Conservation (phyloP, 345 rosid species). For the Corymbia maculata region DNA sequence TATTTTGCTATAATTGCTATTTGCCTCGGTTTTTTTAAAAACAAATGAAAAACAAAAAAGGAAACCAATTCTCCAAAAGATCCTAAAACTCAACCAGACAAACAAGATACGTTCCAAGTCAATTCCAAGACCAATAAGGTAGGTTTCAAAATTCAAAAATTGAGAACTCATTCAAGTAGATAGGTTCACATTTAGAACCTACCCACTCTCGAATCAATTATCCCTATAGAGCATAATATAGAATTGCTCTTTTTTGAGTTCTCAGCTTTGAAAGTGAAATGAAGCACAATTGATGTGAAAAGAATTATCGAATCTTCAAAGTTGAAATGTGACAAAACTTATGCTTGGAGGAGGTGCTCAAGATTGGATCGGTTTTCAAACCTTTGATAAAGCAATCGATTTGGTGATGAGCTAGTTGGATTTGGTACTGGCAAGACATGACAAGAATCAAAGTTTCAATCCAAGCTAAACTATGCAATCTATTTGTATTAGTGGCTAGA, state of each 20-base stretch:
- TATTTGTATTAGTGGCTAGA: neutral
- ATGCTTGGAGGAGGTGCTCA: neutral
- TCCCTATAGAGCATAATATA: fast-evolving
- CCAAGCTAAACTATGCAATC: neutral
- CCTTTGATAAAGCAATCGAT: neutral
- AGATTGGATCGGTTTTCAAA: neutral
- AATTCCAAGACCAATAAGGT: neutral
- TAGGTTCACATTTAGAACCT: neutral
- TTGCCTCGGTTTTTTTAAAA: neutral
- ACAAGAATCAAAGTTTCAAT: neutral
- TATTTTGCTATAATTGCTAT: neutral
- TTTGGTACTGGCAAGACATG: neutral
- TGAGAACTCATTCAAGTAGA: fast-evolving
- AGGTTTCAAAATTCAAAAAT: neutral
- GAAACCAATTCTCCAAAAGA: too few relatives aligned
- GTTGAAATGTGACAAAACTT: neutral
- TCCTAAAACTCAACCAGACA: fast-evolving
- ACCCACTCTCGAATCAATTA: too few relatives aligned
- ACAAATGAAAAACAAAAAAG: neutral
- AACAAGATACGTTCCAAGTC: too few relatives aligned
- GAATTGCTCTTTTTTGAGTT: neutral
- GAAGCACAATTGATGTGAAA: neutral
- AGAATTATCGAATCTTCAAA: neutral
- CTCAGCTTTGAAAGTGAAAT: neutral
- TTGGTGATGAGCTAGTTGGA: neutral